phyloP scores from a whole-genome alignment of 2,329 filamentous ascomycete genomes.

The Clonostachys rhizophaga region DNA sequence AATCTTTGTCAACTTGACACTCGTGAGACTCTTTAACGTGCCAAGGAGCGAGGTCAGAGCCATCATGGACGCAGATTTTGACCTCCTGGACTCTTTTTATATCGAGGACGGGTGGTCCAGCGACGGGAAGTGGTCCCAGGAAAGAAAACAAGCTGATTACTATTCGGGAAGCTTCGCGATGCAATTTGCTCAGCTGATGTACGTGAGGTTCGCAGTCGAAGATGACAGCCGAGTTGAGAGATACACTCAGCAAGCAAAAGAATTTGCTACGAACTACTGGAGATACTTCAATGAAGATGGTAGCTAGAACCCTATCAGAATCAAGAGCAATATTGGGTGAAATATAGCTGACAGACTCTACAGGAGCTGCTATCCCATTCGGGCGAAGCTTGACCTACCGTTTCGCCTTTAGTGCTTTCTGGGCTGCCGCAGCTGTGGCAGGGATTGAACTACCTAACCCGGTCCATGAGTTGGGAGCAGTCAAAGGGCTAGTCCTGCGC shows the following conservation, averaged over 20 bases:
- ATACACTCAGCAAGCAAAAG: slow-evolving; percentile 29
- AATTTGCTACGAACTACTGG: slow-evolving; percentile 35
- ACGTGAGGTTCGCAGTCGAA: slow-evolving; percentile 33
- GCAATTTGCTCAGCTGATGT: slow-evolving; percentile 43
- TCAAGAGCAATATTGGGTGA: background rate
- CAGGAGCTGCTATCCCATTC: slow-evolving; percentile 46
- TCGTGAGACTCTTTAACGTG: slow-evolving; percentile 32
- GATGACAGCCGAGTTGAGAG: slow-evolving; percentile 27
- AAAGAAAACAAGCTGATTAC: slow-evolving; percentile 38
- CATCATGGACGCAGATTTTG: slow-evolving; percentile 32
- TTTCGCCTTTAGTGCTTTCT: slow-evolving; percentile 44
- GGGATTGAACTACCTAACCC: slow-evolving; percentile 28
- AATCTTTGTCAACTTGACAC: slow-evolving; percentile 40
- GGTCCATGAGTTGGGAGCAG: slow-evolving; percentile 24
- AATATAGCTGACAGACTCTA: background rate
- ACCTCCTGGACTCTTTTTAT: slow-evolving; percentile 37
- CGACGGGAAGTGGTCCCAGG: slow-evolving; percentile 33
- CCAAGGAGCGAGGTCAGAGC: slow-evolving; percentile 17
- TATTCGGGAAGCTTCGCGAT: slow-evolving; percentile 51
- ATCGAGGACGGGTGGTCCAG: slow-evolving; percentile 38
- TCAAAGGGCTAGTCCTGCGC: slow-evolving; percentile 43
- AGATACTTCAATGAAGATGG: slow-evolving; percentile 40
- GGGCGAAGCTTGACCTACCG: slow-evolving; percentile 45
- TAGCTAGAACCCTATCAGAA: slow-evolving; percentile 8
- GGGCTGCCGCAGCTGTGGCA: slow-evolving; percentile 35